Percentiles rank a stretch among this genome's conserved stretches.
Evolutionary conservation across 2,329 filamentous ascomycete genomes (phyloP).

Genomic region (Pseudogymnoascus sp.): DNA sequence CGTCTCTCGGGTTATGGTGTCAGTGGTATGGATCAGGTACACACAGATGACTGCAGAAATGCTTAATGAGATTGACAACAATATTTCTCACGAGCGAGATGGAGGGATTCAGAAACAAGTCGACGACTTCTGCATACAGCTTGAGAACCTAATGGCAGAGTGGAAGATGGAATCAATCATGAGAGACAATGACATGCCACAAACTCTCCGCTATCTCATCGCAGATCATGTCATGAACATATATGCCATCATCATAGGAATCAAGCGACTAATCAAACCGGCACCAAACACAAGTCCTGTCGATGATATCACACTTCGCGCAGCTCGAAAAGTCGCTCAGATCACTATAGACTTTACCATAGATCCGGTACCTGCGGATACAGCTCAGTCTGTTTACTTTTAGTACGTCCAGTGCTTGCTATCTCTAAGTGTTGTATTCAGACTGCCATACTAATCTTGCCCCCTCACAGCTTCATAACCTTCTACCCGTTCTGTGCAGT

Average conservation of each 20-base stretch:
- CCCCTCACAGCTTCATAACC: background rate
- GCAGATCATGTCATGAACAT: conserved; percentile 3
- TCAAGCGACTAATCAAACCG: background rate
- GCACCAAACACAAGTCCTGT: background rate
- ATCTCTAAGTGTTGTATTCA: background rate
- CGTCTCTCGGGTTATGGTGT: background rate
- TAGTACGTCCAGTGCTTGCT: background rate
- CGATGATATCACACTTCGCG: conserved; percentile 4
- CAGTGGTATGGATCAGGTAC: background rate
- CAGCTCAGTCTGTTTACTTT: background rate
- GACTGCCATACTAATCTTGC: background rate
- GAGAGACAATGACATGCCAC: background rate
- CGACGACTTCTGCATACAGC: conserved; percentile 1
- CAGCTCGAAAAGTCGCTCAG: background rate
- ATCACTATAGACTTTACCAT: background rate
- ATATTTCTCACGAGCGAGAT: background rate
- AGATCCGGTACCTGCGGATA: background rate
- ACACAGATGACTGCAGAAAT: background rate
- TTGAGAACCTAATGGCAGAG: background rate
- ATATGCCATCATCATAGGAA: background rate
- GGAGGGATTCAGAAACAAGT: background rate
- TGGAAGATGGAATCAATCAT: conserved; percentile 6
- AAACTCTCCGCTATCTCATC: background rate
- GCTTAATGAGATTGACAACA: background rate
- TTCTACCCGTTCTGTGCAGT: conserved; percentile 4